A percentile compares a stretch with the other conserved stretches of the same genome.
phyloP scores from a whole-genome alignment of 441 rosid species.

The Corymbia calophylla region DNA sequence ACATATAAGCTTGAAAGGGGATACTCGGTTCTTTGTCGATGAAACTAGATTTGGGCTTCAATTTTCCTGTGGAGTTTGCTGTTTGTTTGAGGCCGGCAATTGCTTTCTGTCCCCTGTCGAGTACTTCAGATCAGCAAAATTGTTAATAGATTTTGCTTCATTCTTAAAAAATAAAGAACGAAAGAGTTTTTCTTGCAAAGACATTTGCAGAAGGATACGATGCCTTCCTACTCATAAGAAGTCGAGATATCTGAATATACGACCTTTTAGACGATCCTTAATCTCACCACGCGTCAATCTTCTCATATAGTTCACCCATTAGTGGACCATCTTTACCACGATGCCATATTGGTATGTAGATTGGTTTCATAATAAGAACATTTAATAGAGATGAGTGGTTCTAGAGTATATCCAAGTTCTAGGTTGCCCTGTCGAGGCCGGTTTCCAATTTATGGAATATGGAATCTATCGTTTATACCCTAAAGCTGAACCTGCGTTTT shows the following conservation, averaged over 20 bases:
- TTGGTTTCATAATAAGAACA: not conserved
- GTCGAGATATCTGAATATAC: not conserved
- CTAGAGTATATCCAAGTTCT: not conserved
- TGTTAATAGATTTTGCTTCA: not conserved
- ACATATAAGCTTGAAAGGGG: not conserved
- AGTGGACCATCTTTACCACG: not conserved
- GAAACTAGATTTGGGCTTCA: not conserved
- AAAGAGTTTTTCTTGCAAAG: not conserved
- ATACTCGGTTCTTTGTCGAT: not conserved
- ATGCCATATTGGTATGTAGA: not conserved
- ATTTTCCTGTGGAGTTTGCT: not conserved
- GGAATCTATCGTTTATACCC: not conserved
- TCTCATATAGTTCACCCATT: not conserved
- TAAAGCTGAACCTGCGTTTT: not conserved
- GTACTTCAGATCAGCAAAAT: not conserved
- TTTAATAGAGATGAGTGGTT: not conserved
- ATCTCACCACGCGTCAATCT: not conserved
- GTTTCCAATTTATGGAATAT: not conserved
- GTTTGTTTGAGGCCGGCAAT: not conserved
- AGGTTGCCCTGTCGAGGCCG: not conserved
- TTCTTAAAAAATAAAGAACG: not conserved
- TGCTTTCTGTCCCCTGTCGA: not conserved
- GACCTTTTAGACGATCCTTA: not conserved
- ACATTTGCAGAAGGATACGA: too few species aligned
- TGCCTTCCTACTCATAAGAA: not conserved